Base-by-base conservation (phyloP, 495 filamentous ascomycete species). In the Hypoxylon trugodes region DNA sequence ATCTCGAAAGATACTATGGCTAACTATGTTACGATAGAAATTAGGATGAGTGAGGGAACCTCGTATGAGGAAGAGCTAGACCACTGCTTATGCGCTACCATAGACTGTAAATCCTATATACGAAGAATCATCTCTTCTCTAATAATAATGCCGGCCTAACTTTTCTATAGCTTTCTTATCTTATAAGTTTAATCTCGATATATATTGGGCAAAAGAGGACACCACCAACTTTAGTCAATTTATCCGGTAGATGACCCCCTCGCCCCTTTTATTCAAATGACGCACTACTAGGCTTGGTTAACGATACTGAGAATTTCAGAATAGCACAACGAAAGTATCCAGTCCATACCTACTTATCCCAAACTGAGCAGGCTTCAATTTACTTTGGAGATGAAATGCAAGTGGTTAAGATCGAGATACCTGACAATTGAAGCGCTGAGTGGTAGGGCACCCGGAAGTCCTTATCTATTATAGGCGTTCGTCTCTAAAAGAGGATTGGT, bases 171-270 rank as follows among this genome's bases (percentile, higher is more conserved):
- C 16, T 47, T 51, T 12, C 33, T 24, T 43, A 12, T 54, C 58
- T 35, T 40, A 13, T 33, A 19, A 22, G 9, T 24, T 28, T 30
- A 59, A 63, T 56, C 25, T 54, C 19, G 13, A 62, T 13, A 16
- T 18, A 53, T 41, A 65, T 54, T 38, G 36, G 26, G 9, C 28
- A 41, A n/a, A n/a, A 45, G 42, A 45, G 38, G 21, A 43, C 45
- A 43, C 35, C 35, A 33, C 47, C 43, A 24, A 61, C 16, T 12
- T 30, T 33, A 1, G 32, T 35, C 16, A 40, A 65, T 70, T 58
- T 70, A 70, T 37, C 68, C 64, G 68, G 68, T 18, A 60, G 45
- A 47, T 58, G 53, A 21, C 36, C 4, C 43, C 15, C 3, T 47
- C 33, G n/a, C n/a, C n/a, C 28, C 33, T 16, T 16, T 7, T 40